Conservation (phyloP, 352 stramenopile species). For the Globisporangium irregulare region DNA sequence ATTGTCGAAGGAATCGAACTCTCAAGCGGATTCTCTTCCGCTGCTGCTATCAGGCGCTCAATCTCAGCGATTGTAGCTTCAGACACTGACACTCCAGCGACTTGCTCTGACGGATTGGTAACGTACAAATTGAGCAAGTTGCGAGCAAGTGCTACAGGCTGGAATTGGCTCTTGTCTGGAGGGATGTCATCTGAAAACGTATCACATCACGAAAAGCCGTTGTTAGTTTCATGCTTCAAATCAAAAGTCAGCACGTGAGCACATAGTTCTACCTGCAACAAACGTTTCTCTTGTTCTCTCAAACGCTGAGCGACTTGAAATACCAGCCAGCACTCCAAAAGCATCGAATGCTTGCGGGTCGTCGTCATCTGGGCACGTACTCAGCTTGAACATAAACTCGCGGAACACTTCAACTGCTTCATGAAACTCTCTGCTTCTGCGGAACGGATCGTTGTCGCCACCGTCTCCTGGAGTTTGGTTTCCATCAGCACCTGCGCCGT, state of each 20-base stretch:
- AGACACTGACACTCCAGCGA: slow-evolving; percentile 15
- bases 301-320: slow-evolving; percentile 6
- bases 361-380: neutral
- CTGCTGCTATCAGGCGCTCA: slow-evolving; percentile 14
- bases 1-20: slow-evolving; percentile 26
- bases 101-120: neutral
- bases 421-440: slow-evolving; percentile 44
- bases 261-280: neutral
- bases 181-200: neutral
- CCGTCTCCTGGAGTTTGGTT: neutral
- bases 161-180: neutral
- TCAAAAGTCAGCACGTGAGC: neutral
- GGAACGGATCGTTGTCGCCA: slow-evolving; percentile 20
- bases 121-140: slow-evolving; percentile 24
- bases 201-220: neutral
- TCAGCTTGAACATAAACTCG: slow-evolving; percentile 27
- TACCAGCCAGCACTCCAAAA: neutral
- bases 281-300: slow-evolving; percentile 19
- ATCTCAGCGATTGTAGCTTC: slow-evolving; percentile 34
- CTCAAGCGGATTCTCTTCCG: neutral
- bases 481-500: neutral
- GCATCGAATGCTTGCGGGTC: neutral
- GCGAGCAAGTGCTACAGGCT: slow-evolving; percentile 18
- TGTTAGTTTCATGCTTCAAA: neutral
- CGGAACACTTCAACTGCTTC: slow-evolving; percentile 51